A percentile compares a stretch with the other conserved stretches of the same genome.
Conservation (phyloP, 2,329 filamentous ascomycete genomes). For the Penicillium digitatum region DNA sequence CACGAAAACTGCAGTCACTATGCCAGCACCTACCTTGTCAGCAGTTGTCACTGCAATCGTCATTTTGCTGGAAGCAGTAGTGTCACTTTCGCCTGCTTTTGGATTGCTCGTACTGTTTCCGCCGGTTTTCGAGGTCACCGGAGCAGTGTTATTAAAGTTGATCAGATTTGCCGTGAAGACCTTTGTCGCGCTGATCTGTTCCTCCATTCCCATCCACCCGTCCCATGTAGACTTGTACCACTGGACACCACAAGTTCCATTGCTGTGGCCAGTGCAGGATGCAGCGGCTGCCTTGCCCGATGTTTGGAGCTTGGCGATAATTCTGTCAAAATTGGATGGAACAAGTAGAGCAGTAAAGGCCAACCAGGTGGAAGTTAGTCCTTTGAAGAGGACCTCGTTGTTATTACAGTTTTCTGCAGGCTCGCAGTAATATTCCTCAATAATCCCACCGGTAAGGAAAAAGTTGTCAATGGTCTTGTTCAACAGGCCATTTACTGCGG, state of each 20-base stretch:
- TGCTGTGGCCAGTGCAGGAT: constrained; percentile 57
- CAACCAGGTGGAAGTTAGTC: constrained; percentile 66
- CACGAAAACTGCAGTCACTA: constrained; percentile 35
- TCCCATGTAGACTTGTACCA: constrained; percentile 57
- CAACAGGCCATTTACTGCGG: constrained; percentile 55
- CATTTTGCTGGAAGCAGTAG: neutral
- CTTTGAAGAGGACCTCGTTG: constrained; percentile 59
- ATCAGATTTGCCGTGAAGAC: constrained; percentile 59
- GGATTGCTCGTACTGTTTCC: constrained; percentile 51
- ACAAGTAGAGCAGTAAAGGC: constrained; percentile 59
- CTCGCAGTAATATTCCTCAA: constrained; percentile 63
- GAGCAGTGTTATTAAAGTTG: constrained; percentile 44
- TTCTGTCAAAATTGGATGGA: constrained; percentile 53
- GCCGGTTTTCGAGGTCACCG: constrained; percentile 46
- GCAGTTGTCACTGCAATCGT: constrained; percentile 24
- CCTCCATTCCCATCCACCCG: constrained; percentile 59
- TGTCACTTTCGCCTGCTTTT: constrained; percentile 29
- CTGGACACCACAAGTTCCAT: constrained; percentile 60
- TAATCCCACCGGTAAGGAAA: constrained; percentile 41
- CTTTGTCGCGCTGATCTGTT: constrained; percentile 65
- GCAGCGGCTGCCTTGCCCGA: constrained; percentile 59
- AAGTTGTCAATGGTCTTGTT: constrained; percentile 43
- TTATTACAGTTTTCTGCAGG: constrained; percentile 57
- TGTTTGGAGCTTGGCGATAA: constrained; percentile 56
- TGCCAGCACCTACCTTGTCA: constrained; percentile 38